Evolutionary conservation across 1,284 basidiomycete species (phyloP), one percentile per base, ranked within the genome.

Genomic region (Pyrrhoderma lamaoense): DNA sequence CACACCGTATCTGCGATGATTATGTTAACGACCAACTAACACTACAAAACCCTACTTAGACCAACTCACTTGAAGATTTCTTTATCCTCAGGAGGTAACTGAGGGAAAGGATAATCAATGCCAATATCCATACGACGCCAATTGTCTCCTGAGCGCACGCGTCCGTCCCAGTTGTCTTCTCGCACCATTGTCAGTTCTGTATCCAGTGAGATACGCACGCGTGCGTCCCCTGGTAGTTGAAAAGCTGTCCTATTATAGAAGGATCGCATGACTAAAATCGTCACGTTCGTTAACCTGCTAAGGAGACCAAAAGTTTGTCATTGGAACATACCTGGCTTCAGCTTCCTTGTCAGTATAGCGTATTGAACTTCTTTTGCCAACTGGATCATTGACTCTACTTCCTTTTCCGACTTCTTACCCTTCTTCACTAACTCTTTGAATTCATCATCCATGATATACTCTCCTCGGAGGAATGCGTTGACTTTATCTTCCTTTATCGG

Each of bases 221-320:
- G 84, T 22, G 96, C 95, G 64, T 99, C 96, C 18, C 96, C 95
- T 8, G 96, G 96, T 21, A 99, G 80, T 70, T 99, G 95, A 77
- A 99, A 99, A 0, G 95, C 95, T 7, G 96, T 99, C 47, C 95
- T 88, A 66, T 98, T 97, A 74, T 99, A 99, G 72, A 98, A 99
- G n/a, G 93, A 93, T 31, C 95, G 81, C 87, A 97, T 87, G 39
- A 97, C 95, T 85, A 61, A 47, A 21, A 25, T 42, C 11, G 11
- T 31, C 27, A 31, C 27, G 27, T 31, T 31, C 27, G 27, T 31
- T n/a, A n/a, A n/a, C n/a, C n/a, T n/a, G n/a, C n/a, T n/a, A n/a
- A n/a, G n/a, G n/a, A 59, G 21, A 16, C 43, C 52, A 27, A 31
- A 47, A 5, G 42, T 27, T 22, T 49, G 11, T 31, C 11, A 5